Evolutionary conservation across 768 basidiomycete genomes (phyloP).

Genomic region (Tulasnella sp.): DNA sequence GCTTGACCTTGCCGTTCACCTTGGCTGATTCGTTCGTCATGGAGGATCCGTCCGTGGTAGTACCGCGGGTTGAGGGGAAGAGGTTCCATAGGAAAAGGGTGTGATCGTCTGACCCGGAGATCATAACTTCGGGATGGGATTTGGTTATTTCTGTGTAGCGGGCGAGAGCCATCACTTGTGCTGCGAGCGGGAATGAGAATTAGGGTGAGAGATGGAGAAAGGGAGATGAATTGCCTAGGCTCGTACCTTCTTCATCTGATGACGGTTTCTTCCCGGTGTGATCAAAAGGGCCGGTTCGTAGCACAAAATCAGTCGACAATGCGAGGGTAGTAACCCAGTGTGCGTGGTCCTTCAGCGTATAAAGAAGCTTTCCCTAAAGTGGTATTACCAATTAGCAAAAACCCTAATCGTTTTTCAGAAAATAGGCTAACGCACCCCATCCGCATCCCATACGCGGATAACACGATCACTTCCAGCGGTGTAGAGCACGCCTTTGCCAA

Average conservation of each 20-base stretch:
- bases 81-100: conserved; percentile 95
- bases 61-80: conserved; percentile 47
- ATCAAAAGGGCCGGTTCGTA: conserved; percentile 93
- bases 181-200: conserved; percentile 45
- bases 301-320: conserved; percentile 89
- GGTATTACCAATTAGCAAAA: background rate
- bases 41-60: background rate
- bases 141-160: conserved; percentile 72
- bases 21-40: conserved; percentile 38
- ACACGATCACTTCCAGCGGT: conserved; percentile 94
- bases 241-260: conserved; percentile 76
- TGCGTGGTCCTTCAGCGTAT: conserved; percentile 89
- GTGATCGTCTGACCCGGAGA: conserved; percentile 96
- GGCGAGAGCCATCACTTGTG: conserved; percentile 66
- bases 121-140: conserved; percentile 70
- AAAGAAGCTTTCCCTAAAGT: conserved; percentile 72
- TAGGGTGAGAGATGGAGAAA: background rate
- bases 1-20: conserved; percentile 55
- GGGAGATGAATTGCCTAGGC: conserved; percentile 17
- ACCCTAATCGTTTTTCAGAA: background rate
- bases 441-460: conserved; percentile 91
- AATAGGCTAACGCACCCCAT: conserved; percentile 49
- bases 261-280: conserved; percentile 74
- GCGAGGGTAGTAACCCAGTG: conserved; percentile 99
- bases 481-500: conserved; percentile 78